Base-by-base conservation (phyloP, 1,284 basidiomycete species). In the Ustilago vetiveriae region DNA sequence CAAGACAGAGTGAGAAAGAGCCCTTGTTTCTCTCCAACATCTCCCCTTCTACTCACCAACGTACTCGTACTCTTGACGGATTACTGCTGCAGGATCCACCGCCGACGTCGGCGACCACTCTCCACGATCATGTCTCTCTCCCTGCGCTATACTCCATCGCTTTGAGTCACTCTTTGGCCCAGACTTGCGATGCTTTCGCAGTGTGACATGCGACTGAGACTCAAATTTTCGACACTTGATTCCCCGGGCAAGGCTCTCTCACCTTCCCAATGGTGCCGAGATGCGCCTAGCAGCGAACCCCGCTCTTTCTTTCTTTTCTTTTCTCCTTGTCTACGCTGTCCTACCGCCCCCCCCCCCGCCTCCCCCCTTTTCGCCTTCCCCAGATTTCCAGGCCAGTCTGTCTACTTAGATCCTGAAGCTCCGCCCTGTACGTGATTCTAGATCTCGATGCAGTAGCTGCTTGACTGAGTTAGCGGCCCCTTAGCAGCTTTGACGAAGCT, bases 201-300 rank as follows among this genome's bases (percentile, higher is more conserved):
- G 13, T 29, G 27, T 56, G 45, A 36, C 38, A 38, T 17, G 33
- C 9, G 8, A 36, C 22, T 21, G 41, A 39, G 29, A 48, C 19
- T 40, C 10, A 26, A 38, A 11, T 13, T 36, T n/a, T n/a, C 22
- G 21, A 32, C n/a, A 24, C n/a, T 45, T 50, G 55, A 42, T 59
- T 62, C 51, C 58, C 58, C 58, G 58, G 37, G 19, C 16, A 37
- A 21, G 43, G 33, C n/a, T n/a, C n/a, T n/a, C n/a, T 19, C 24
- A 32, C 42, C 16, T 17, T 22, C 42, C 41, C 32, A 32, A 36
- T 51, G 52, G 58, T 62, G 58, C 58, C 58, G 59, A 55, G 59
- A 36, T 55, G 59, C 51, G 51, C 46, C 47, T 55, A 52, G 39
- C 47, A 51, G 43, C 47, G 37, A 35, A 22, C 40, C 46, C 46